A percentile compares a stretch with the other conserved stretches of the same genome.
Conservation (phyloP, 2,329 filamentous ascomycete species). For the Polychaeton citri region DNA sequence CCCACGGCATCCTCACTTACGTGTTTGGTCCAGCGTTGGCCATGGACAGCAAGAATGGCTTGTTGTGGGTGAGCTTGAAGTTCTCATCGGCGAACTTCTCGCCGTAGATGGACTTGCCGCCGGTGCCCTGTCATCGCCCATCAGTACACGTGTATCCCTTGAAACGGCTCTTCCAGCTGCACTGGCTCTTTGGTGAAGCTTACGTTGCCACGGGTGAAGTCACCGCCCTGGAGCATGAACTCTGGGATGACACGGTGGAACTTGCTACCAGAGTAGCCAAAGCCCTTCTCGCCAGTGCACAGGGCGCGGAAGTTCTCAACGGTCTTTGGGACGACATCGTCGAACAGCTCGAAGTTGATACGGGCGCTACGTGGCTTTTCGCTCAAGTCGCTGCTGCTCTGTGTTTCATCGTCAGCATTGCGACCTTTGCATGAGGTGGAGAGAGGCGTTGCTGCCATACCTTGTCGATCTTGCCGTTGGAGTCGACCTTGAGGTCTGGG, state of each 20-base stretch:
- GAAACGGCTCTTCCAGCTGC: slow-evolving; percentile 2
- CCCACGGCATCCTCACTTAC: slow-evolving; percentile 27
- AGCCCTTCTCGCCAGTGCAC: slow-evolving; percentile 89
- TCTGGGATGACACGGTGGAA: slow-evolving; percentile 98
- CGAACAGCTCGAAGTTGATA: slow-evolving; percentile 81
- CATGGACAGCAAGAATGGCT: slow-evolving; percentile 92
- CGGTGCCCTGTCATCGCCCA: slow-evolving; percentile 57
- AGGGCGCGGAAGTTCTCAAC: slow-evolving; percentile 92
- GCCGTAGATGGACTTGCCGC: slow-evolving; percentile 94
- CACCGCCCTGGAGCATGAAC: slow-evolving; percentile 98
- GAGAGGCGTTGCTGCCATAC: no score
- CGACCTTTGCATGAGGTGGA: no score
- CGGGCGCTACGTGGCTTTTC: slow-evolving; percentile 55
- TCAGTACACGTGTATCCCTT: background rate
- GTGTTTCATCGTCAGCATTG: no score
- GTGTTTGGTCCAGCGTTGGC: slow-evolving; percentile 97
- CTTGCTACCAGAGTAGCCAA: slow-evolving; percentile 64
- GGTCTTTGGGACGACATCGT: slow-evolving; percentile 81
- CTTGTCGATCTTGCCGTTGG: slow-evolving; percentile 34
- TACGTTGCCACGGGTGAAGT: slow-evolving; percentile 92
- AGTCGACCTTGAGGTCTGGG: slow-evolving; percentile 51
- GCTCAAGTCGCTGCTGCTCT: slow-evolving; percentile 20
- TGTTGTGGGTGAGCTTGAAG: slow-evolving; percentile 81
- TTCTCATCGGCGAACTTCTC: slow-evolving; percentile 97
- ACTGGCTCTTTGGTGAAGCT: slow-evolving; percentile 24